Evolutionary conservation across 352 stramenopile genomes (phyloP), one percentile per base, ranked within the genome.

Genomic region (Globisporangium ultimum): DNA sequence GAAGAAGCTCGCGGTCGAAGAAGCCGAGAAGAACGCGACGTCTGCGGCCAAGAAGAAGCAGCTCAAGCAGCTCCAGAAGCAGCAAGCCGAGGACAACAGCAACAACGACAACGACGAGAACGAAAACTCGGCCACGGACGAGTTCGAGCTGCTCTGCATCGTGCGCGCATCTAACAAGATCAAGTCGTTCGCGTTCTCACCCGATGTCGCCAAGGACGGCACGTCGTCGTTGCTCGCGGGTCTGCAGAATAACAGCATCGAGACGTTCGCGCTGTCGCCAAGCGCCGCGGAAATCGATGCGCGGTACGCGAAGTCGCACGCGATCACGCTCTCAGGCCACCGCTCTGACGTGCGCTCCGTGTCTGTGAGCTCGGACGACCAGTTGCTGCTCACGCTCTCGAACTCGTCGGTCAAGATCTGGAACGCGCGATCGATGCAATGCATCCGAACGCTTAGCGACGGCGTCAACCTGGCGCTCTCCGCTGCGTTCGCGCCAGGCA

Each of bases 401-500:
- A 82, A 76, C 51, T 78, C 84, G 10, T 80, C 83, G 3, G 87
- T 96, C 47, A 98, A 98, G 86, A 87, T 98, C 61, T 97, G 93
- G 89, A 98, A 96, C 62, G 84, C 85, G 34, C 80, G 81, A 9
- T 97, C 89, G 5, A 75, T 93, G 68, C 83, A 97, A 63, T 98
- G 89, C 55, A 91, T 98, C 52, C 88, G 93, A 3, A 98, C 86
- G 40, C 68, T 97, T 38, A 88, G 68, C 18, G 82, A 93, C 54
- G 76, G 73, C 48, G 43, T 96, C 80, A 85, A 74, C 34, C 64
- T 91, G 17, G 96, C 92, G 47, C 84, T 99, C 7, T 99, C 89
- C 62, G 85, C 87, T 14, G 87, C 80, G 21, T 99, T 99, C 67
- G 83, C 97, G 18, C 97, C 96, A 2, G 97, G 97, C 15, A 98